Evolutionary conservation across 2,329 filamentous ascomycete genomes (phyloP), one percentile per base, ranked within the genome.

Genomic region (Penicillium sp.): DNA sequence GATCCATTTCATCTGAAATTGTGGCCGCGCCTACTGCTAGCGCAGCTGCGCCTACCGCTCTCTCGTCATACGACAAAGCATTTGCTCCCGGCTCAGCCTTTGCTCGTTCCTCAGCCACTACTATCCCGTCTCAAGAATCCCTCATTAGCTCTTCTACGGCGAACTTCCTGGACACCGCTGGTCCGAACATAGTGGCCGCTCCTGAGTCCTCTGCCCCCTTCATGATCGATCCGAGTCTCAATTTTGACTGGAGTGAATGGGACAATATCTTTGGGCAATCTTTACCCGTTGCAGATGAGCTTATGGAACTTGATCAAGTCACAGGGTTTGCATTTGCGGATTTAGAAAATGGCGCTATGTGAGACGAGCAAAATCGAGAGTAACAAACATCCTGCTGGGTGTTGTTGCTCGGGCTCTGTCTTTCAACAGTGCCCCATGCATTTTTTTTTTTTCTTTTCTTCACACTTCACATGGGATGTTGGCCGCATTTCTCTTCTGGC

Each of bases 181-280:
- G 15, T 23, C 19, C 15, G 15, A 34, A 25, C 9, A 11, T 23
- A 33, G 1, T 33, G 15, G 8, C 45, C 2, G 13, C 19, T 23
- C 36, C 63, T 9, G 19, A 60, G 11, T 65, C 64, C 4, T 66
- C 68, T 7, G 60, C 68, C 0, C 69, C 72, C 2, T 73, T 70
- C 1, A 70, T 75, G 69, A 62, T 75, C 7, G 75, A 75, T 16
- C 70, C 74, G 4, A 76, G 76, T 39, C 53, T 77, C 27, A 74
- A 77, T 52, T 80, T 80, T 60, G 77, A 80, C 64, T 80, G 78
- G 78, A 76, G 78, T 51, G 72, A 78, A 62, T 80, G 78, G 78
- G 77, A 80, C 47, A 74, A 77, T 9, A 76, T 79, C 1, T 80
- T 80, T 52, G 77, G 77, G 3, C 76, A 79, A 53, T 76, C 78